A percentile compares a stretch with the other conserved stretches of the same genome.
Conservation (phyloP, 1,139 yeast genomes). For the Geotrichum bryndzae region DNA sequence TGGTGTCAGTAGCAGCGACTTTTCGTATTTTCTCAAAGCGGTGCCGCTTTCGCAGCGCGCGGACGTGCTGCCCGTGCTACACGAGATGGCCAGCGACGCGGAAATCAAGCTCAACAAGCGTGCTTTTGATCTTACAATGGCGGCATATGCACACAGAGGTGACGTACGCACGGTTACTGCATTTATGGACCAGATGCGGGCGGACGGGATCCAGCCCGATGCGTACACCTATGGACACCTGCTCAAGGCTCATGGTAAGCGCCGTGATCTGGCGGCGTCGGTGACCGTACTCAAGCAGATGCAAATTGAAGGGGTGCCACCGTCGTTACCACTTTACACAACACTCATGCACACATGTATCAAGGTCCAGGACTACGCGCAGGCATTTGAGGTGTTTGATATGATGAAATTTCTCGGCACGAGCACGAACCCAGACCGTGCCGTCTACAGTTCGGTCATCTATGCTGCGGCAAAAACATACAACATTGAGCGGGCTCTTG, state of each 20-base stretch:
- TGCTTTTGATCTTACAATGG: constrained; percentile 31
- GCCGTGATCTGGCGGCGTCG: constrained; percentile 30
- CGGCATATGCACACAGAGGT: constrained; percentile 35
- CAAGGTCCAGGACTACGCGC: constrained; percentile 45
- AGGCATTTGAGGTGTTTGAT: constrained; percentile 69
- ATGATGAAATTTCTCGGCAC: constrained; percentile 75
- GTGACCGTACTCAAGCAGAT: constrained; percentile 42
- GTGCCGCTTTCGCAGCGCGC: constrained; percentile 31
- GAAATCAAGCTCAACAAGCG: constrained; percentile 23
- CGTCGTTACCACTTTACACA: constrained; percentile 55
- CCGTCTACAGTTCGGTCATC: constrained; percentile 66
- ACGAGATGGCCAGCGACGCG: constrained; percentile 29
- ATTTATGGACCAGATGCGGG: constrained; percentile 32
- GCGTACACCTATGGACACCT: constrained; percentile 42
- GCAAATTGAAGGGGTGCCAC: constrained; percentile 46
- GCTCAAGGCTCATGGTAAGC: constrained; percentile 40
- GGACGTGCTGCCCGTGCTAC: constrained; percentile 22
- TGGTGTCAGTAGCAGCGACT: constrained; percentile 24
- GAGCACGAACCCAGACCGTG: constrained; percentile 57
- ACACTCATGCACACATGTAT: constrained; percentile 64
- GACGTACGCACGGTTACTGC: constrained; percentile 31
- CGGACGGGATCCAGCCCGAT: constrained; percentile 37
- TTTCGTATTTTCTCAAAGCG: constrained; percentile 25
- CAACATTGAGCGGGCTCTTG: constrained; percentile 67
- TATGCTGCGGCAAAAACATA: constrained; percentile 56